Base-by-base conservation (phyloP, 2,329 filamentous ascomycete genomes). In the Thielaviopsis populi region DNA sequence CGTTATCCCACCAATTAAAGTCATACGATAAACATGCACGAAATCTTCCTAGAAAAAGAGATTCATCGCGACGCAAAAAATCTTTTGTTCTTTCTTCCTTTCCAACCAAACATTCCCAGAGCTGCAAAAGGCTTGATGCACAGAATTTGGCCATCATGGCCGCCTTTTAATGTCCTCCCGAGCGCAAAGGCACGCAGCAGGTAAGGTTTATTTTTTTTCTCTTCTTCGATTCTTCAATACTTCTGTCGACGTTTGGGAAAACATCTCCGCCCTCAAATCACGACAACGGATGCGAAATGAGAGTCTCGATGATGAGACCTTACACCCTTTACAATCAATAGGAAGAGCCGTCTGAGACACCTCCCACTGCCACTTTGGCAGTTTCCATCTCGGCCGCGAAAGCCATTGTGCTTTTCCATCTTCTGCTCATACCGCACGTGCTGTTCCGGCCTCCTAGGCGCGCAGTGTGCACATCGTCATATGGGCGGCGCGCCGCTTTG, bases 271-370 rank as follows among this genome's bases (percentile, higher is more conserved):
- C 22, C n/a, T 22, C 37, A 11, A 42, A 46, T 33, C 48, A 27
- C 46, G 33, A 50, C 33, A 54, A 54, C 27, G 41, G 30, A 42
- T 22, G 19, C 30, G 19, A 33, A 41, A 19, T 8, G 37, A 19
- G 62, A 37, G 40, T 50, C 66, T 65, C 67, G 63, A 74, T 74
- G 73, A 75, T 75, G 73, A 75, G 69, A 71, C 72, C 72, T 71
- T 72, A 70, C 64, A 65, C 64, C 64, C 61, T 62, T 71, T 67
- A 69, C 62, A 63, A 66, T 65, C 65, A 68, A 68, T 72, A 75
- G 74, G 74, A 75, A 75, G 74, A 75, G 74, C 74, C 74, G 73
- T 75, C 72, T 75, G 73, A 75, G 73, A 72, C 71, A 48, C 59
- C 64, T 61, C 59, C 64, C 64, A 22, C 56, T 59, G 61, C 30